Evolutionary conservation across 2,329 filamentous ascomycete genomes (phyloP).

Genomic region (Blastomyces emzantsi): DNA sequence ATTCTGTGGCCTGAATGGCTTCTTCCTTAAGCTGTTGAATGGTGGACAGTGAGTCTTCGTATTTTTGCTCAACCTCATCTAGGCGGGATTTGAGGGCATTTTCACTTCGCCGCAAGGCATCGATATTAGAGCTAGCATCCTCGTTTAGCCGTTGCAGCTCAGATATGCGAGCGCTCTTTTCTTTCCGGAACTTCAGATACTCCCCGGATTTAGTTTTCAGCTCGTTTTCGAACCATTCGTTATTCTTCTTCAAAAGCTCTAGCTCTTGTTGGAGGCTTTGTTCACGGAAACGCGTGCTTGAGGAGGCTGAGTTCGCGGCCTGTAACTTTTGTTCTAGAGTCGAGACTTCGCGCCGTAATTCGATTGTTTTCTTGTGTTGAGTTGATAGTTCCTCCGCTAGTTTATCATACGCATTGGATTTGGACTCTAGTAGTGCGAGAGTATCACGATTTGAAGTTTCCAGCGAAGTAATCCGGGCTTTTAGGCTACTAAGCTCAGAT

Average conservation of each 20-base stretch:
- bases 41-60: conserved; percentile 71
- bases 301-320: conserved; percentile 66
- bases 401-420: conserved; percentile 75
- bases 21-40: conserved; percentile 81
- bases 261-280: conserved; percentile 85
- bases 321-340: conserved; percentile 76
- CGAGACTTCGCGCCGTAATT: conserved; percentile 73
- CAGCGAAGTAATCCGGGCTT: conserved; percentile 73
- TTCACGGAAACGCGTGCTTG: conserved; percentile 79
- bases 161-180: conserved; percentile 82
- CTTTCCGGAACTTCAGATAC: conserved; percentile 81
- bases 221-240: conserved; percentile 88
- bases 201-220: conserved; percentile 84
- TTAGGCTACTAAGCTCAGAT: conserved; percentile 64
- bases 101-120: conserved; percentile 70
- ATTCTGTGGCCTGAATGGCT: conserved; percentile 71
- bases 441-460: conserved; percentile 91
- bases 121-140: conserved; percentile 67
- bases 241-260: conserved; percentile 76
- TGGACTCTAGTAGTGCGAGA: conserved; percentile 78
- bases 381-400: conserved; percentile 77
- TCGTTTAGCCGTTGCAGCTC: conserved; percentile 84
- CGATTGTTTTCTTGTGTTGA: conserved; percentile 80
- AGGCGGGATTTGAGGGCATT: conserved; percentile 70
- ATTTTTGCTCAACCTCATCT: conserved; percentile 74